Conservation (phyloP, 1,284 basidiomycete species). For the Sanghuangporus weigelae region DNA sequence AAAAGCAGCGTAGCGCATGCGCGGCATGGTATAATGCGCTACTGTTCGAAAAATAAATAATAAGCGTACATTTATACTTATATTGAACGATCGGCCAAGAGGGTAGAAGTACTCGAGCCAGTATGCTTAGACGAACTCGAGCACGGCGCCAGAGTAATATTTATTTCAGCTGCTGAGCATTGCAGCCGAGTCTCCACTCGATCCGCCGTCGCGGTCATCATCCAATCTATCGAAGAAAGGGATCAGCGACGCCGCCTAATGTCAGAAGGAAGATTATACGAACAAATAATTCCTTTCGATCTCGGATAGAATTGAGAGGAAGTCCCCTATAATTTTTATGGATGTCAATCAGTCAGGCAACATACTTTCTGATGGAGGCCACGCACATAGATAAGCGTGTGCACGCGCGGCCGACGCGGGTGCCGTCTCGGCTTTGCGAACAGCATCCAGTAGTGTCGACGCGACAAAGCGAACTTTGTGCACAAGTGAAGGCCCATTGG, state of each 20-base stretch:
- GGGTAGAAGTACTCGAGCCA: background rate
- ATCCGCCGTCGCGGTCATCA: slow-evolving; percentile 63
- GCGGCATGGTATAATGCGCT: background rate
- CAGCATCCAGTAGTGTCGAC: slow-evolving; percentile 80
- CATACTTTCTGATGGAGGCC: slow-evolving; percentile 17
- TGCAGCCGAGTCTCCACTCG: slow-evolving; percentile 50
- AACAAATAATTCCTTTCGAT: slow-evolving; percentile 83
- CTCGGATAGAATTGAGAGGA: slow-evolving; percentile 81
- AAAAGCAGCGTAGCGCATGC: background rate
- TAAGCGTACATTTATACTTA: background rate
- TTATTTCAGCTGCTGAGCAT: slow-evolving; percentile 34
- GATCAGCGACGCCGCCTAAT: slow-evolving; percentile 18
- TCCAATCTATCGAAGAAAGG: slow-evolving; percentile 46
- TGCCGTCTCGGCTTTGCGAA: slow-evolving; percentile 72
- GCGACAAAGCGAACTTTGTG: slow-evolving; percentile 89
- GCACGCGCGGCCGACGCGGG: slow-evolving; percentile 72
- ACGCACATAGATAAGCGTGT: slow-evolving; percentile 73
- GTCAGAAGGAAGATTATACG: slow-evolving; percentile 28
- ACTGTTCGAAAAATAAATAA: background rate
- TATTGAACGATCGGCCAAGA: background rate
- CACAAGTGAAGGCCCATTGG: slow-evolving; percentile 77
- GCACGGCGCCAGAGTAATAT: background rate
- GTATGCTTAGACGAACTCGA: background rate
- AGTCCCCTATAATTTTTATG: slow-evolving; percentile 60
- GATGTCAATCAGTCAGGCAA: slow-evolving; percentile 11